Conservation (phyloP, 305 asterid genomes). For the Ilex paraguariensis region DNA sequence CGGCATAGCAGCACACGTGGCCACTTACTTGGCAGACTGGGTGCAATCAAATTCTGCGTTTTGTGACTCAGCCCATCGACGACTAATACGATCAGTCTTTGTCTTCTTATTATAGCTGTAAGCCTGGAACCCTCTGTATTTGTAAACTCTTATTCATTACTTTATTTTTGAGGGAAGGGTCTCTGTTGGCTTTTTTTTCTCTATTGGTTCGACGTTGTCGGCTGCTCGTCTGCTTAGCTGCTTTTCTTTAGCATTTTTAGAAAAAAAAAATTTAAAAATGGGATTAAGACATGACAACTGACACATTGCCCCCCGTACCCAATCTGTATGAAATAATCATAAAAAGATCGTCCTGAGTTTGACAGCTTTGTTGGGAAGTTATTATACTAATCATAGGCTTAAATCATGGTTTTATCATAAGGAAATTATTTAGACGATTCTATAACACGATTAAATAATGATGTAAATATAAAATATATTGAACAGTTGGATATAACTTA, state of each 20-base stretch:
- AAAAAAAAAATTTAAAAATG: neutral
- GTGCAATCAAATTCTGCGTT: too few species aligned
- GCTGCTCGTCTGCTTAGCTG: neutral
- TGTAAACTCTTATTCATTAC: too few species aligned
- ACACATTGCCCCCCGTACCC: constrained; percentile 14
- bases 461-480: too few species aligned
- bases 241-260: neutral
- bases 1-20: constrained; percentile 33
- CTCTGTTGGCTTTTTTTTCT: neutral
- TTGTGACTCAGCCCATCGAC: too few species aligned
- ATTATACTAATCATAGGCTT: constrained; percentile 11
- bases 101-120: too few species aligned
- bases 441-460: too few species aligned
- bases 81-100: too few species aligned
- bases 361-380: constrained; percentile 12
- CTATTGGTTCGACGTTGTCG: neutral
- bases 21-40: constrained; percentile 12
- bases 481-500: too few species aligned
- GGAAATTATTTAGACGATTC: too few species aligned
- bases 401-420: too few species aligned
- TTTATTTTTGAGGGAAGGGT: too few species aligned
- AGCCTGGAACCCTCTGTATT: too few species aligned
- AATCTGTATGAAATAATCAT: neutral
- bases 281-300: constrained; percentile 29
- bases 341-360: constrained; percentile 10